These are phyloP conservation scores for Salix brachista DNA, from an alignment of 345 rosid genomes.

Conservation along the genomic window DNA sequence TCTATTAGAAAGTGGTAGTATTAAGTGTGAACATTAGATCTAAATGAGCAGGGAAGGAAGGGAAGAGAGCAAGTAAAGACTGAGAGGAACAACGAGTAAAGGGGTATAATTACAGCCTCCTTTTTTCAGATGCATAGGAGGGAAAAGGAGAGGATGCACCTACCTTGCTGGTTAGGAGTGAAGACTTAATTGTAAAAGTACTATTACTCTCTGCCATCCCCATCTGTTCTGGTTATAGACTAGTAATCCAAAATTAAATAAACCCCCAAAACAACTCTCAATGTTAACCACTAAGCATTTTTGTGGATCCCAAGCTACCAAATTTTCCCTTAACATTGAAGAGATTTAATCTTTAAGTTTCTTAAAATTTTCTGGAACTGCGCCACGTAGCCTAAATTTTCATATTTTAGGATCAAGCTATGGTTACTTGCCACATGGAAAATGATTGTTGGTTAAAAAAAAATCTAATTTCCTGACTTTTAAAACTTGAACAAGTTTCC, in stretches of 20 bases:
- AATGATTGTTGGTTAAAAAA: not conserved
- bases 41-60: not conserved
- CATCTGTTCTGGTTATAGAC: not conserved
- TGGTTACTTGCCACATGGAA: not conserved
- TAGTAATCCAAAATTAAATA: not conserved
- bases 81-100: not conserved
- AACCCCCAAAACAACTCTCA: not conserved
- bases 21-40: not conserved
- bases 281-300: not conserved
- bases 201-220: not conserved
- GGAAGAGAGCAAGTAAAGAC: not conserved
- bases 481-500: not conserved
- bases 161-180: not conserved
- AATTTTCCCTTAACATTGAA: not conserved
- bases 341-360: not conserved
- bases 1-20: not conserved
- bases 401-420: not conserved
- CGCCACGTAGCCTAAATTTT: not conserved
- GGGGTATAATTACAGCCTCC: not conserved
- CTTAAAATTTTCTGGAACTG: not conserved
- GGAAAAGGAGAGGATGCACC: not conserved
- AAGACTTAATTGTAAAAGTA: not conserved
- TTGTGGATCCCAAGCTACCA: not conserved
- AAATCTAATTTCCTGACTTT: not conserved
- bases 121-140: not conserved